Conservation (phyloP, 176 grass and related monocot genomes). For the Lolium perenne region DNA sequence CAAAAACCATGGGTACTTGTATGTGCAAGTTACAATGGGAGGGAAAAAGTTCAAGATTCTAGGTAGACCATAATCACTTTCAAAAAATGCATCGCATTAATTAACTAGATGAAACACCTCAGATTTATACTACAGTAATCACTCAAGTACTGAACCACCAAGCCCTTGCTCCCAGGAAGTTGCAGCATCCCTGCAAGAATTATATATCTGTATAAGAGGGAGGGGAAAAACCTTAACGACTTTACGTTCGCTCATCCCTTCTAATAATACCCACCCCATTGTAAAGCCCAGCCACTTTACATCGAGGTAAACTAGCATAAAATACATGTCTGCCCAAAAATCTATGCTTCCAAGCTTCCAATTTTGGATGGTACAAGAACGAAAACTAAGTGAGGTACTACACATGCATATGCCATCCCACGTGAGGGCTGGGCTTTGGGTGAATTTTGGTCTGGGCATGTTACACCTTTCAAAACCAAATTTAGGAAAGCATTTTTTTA, state of each 20-base stretch:
- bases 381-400: neutral
- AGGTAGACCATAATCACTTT: constrained; percentile 34
- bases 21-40: neutral
- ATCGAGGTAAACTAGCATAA: neutral
- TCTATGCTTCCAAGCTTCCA: no score
- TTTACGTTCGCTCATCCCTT: constrained; percentile 45
- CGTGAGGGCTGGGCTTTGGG: neutral
- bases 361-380: no score
- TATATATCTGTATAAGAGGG: constrained; percentile 83
- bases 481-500: neutral
- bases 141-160: constrained; percentile 53
- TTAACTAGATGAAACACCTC: constrained; percentile 49
- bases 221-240: constrained; percentile 65
- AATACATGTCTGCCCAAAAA: neutral
- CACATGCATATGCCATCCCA: neutral
- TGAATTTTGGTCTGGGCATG: neutral
- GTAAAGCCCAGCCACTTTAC: neutral
- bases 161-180: constrained; percentile 59
- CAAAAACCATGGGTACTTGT: no score
- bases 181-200: constrained; percentile 82
- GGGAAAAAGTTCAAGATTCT: constrained; percentile 22
- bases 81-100: constrained; percentile 41
- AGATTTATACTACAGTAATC: constrained; percentile 49
- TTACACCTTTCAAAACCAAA: neutral
- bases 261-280: neutral